These are phyloP conservation scores for Teratosphaeria epicoccoides DNA, from an alignment of 2,329 filamentous ascomycete genomes.

Conservation along the genomic window DNA sequence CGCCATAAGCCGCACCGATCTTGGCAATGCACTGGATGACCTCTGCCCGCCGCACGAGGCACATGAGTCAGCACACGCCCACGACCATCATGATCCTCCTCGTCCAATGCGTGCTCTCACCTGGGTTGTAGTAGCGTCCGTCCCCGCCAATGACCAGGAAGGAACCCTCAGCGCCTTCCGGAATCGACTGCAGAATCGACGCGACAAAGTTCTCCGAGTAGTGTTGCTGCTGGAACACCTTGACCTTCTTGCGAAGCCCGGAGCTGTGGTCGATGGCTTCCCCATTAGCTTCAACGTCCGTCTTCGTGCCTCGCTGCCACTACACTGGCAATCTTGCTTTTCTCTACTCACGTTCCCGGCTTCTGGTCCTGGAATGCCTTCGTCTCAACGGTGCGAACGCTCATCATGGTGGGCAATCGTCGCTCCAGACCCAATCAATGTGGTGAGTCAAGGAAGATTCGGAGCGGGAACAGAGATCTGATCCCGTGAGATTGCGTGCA, in stretches of 20 bases:
- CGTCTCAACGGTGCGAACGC: slow-evolving; percentile 67
- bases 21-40: slow-evolving; percentile 95
- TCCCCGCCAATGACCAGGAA: slow-evolving; percentile 96
- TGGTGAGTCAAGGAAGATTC: too few species aligned
- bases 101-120: too few species aligned
- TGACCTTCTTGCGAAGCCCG: slow-evolving; percentile 97
- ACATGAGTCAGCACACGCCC: neutral
- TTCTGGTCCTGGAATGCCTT: slow-evolving; percentile 87
- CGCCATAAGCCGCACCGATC: slow-evolving; percentile 91
- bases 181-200: slow-evolving; percentile 90
- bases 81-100: neutral
- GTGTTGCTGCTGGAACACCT: slow-evolving; percentile 87
- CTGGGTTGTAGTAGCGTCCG: slow-evolving; percentile 88
- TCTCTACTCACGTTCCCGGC: slow-evolving; percentile 79
- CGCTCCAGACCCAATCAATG: too few species aligned
- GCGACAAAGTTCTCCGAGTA: slow-evolving; percentile 95
- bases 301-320: slow-evolving; percentile 9
- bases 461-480: too few species aligned
- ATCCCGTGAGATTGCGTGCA: too few species aligned
- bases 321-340: neutral
- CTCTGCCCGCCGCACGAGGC: slow-evolving; percentile 38
- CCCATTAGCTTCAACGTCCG: neutral
- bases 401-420: too few species aligned
- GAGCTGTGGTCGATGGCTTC: slow-evolving; percentile 50
- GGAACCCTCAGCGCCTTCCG: slow-evolving; percentile 77